phyloP scores from a whole-genome alignment of 73 alveolate species.

The Paramecium caudatum region DNA sequence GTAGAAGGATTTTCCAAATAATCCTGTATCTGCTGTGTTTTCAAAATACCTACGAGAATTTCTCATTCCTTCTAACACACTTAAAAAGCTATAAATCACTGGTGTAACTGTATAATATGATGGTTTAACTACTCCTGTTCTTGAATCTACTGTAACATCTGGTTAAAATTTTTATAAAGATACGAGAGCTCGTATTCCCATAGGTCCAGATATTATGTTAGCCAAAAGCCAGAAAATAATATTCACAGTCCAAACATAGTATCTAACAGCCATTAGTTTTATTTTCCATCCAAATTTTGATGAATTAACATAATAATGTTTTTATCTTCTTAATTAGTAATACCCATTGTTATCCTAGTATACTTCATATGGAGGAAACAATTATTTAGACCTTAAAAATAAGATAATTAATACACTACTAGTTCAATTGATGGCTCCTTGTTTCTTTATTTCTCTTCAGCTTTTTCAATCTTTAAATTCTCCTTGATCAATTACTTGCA shows the following conservation, averaged over 20 bases:
- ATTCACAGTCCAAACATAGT: constrained; percentile 49
- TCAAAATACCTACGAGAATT: constrained; percentile 35
- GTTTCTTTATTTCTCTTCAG: neutral
- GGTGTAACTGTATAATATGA: constrained; percentile 28
- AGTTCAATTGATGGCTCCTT: neutral
- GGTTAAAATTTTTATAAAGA: neutral
- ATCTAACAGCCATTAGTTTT: neutral
- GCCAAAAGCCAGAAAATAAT: constrained; percentile 26
- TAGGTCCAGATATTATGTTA: constrained; percentile 14
- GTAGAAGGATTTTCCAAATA: constrained; percentile 33
- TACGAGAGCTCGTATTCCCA: constrained; percentile 18
- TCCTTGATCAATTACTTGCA: neutral
- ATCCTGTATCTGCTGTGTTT: constrained; percentile 18
- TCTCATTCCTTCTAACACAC: constrained; percentile 15
- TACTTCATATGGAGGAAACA: constrained; percentile 59
- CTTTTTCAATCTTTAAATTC: neutral
- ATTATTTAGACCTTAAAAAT: neutral
- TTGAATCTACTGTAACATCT: neutral
- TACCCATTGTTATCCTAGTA: neutral
- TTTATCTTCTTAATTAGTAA: constrained; percentile 19
- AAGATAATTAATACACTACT: neutral
- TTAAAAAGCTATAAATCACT: neutral
- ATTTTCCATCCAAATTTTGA: neutral
- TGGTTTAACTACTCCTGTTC: neutral
- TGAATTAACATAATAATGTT: neutral